phyloP scores from a whole-genome alignment of 331 rosid genomes.

The Acacia concinna region DNA sequence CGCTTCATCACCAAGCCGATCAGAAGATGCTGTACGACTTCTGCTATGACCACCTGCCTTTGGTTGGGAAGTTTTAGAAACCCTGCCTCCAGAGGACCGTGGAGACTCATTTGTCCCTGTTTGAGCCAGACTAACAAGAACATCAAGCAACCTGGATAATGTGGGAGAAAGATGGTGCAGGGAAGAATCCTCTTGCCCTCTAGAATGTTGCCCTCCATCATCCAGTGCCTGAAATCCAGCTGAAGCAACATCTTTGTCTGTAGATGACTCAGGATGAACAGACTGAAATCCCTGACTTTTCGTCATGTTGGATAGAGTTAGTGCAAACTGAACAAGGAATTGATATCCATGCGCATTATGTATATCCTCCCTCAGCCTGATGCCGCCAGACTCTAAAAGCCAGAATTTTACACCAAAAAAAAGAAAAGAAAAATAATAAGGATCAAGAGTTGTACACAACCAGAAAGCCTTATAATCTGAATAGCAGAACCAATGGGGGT shows the following conservation, averaged over 20 bases:
- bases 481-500: not conserved
- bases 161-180: conserved; percentile 66
- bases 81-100: conserved; percentile 57
- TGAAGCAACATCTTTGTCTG: conserved; percentile 46
- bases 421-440: conserved; percentile 30
- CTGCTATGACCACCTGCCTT: conserved; percentile 70
- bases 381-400: conserved; percentile 78
- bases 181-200: conserved; percentile 55
- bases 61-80: conserved; percentile 66
- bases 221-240: conserved; percentile 39
- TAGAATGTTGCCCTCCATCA: conserved; percentile 43
- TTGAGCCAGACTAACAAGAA: conserved; percentile 93
- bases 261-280: conserved; percentile 42
- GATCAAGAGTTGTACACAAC: conserved; percentile 2
- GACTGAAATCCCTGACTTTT: conserved; percentile 68
- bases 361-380: conserved; percentile 94
- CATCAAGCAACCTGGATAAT: conserved; percentile 90
- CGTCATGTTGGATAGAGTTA: conserved; percentile 69
- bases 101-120: conserved; percentile 75
- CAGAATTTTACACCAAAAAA: no score
- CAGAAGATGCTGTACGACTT: conserved; percentile 72
- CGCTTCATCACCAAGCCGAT: conserved; percentile 70
- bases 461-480: not conserved
- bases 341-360: conserved; percentile 99
- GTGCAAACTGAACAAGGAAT: conserved; percentile 93